A percentile compares a stretch with the other conserved stretches of the same genome.
phyloP scores from a whole-genome alignment of 305 asterid genomes.

The Fraxinus paxiana region DNA sequence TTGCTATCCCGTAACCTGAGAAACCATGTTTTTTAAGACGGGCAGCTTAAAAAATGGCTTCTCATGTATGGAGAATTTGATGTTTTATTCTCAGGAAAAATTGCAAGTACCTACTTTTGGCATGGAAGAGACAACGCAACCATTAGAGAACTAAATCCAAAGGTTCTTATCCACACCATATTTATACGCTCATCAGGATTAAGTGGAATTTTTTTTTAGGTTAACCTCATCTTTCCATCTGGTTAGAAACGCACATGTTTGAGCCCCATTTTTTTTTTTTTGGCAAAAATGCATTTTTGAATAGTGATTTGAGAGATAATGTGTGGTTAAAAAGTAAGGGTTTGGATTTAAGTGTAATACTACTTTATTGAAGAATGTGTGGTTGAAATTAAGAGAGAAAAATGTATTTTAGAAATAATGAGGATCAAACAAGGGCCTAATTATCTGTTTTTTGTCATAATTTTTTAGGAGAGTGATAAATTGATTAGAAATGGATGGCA shows the following conservation, averaged over 20 bases:
- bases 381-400: neutral
- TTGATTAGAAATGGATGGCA: neutral
- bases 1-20: conserved; percentile 20
- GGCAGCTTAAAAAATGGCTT: conserved; percentile 18
- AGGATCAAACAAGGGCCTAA: neutral
- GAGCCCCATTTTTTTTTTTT: neutral
- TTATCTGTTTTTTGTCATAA: neutral
- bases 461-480: neutral
- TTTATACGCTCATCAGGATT: conserved; percentile 11
- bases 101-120: conserved; percentile 73
- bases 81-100: conserved; percentile 56
- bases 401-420: neutral
- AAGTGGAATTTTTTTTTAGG: conserved; percentile 7
- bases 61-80: conserved; percentile 13
- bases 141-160: conserved; percentile 80
- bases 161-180: conserved; percentile 46
- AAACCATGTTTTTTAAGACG: conserved; percentile 12
- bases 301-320: neutral
- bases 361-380: neutral
- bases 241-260: neutral
- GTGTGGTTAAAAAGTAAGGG: neutral
- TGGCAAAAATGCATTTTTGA: neutral
- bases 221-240: neutral
- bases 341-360: neutral
- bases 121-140: conserved; percentile 81